These are phyloP conservation scores for Aspergillus campestris DNA, from an alignment of 495 filamentous ascomycete genomes.

Conservation along the genomic window DNA sequence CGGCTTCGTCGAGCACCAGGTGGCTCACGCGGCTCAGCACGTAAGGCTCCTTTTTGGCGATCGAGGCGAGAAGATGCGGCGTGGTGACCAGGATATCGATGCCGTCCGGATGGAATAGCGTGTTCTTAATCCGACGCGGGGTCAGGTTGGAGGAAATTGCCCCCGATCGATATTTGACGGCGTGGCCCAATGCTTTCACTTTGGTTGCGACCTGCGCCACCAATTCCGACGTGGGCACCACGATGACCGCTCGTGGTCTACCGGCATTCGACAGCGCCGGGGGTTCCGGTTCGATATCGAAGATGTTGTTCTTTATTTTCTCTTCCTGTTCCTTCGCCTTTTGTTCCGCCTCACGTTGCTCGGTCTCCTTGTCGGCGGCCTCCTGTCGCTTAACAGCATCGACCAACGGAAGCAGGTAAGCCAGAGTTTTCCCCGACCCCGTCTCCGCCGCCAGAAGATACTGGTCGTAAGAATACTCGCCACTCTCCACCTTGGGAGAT, in stretches of 20 bases:
- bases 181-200: conserved; percentile 72
- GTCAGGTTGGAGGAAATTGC: conserved; percentile 69
- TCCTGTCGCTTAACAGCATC: conserved; percentile 79
- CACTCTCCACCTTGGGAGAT: conserved; percentile 17
- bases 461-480: conserved; percentile 47
- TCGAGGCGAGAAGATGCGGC: conserved; percentile 76
- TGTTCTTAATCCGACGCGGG: conserved; percentile 72
- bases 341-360: conserved; percentile 42
- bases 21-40: conserved; percentile 80
- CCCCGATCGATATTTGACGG: conserved; percentile 71
- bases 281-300: conserved; percentile 46
- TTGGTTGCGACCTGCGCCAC: conserved; percentile 78
- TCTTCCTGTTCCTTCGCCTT: conserved; percentile 41
- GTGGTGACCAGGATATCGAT: conserved; percentile 84
- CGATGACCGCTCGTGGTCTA: conserved; percentile 72
- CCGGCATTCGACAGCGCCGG: conserved; percentile 54
- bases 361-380: conserved; percentile 46
- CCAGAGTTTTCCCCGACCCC: conserved; percentile 91
- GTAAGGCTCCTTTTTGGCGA: conserved; percentile 79
- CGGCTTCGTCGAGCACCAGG: conserved; percentile 88
- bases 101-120: conserved; percentile 69
- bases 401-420: conserved; percentile 75
- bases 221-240: conserved; percentile 90
- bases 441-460: conserved; percentile 93
- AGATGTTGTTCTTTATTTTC: conserved; percentile 38